A percentile compares a stretch with the other conserved stretches of the same genome.
These are phyloP conservation scores for Naematelia encephala DNA, from an alignment of 768 basidiomycete species.

Conservation along the genomic window DNA sequence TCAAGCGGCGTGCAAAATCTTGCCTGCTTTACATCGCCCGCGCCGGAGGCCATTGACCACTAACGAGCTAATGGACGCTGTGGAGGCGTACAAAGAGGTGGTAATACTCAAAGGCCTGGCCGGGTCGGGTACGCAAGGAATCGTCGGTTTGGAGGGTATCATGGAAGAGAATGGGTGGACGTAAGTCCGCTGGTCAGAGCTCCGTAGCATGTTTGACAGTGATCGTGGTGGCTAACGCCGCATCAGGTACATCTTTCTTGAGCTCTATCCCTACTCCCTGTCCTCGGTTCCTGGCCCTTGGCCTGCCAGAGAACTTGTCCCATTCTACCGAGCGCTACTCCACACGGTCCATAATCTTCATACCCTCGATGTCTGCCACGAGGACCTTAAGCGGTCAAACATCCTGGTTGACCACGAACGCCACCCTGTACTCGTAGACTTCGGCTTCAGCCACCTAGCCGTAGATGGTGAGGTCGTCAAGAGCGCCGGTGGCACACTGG, in stretches of 20 bases:
- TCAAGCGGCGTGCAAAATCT: slow-evolving; percentile 47
- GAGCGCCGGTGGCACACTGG: slow-evolving; percentile 45
- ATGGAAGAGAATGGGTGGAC: slow-evolving; percentile 46
- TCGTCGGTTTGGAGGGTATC: slow-evolving; percentile 44
- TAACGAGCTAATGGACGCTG: slow-evolving; percentile 41
- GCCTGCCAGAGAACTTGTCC: slow-evolving; percentile 15
- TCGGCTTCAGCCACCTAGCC: slow-evolving; percentile 46
- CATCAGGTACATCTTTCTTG: slow-evolving; percentile 45
- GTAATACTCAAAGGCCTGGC: slow-evolving; percentile 41
- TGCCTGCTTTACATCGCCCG: slow-evolving; percentile 39
- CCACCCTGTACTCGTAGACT: slow-evolving; percentile 40
- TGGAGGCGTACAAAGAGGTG: slow-evolving; percentile 49
- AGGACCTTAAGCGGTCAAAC: slow-evolving; percentile 55
- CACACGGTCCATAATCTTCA: slow-evolving; percentile 37
- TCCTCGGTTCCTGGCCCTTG: slow-evolving; percentile 17
- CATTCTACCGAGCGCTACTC: slow-evolving; percentile 43
- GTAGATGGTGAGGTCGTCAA: slow-evolving; percentile 24
- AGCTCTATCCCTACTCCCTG: slow-evolving; percentile 26
- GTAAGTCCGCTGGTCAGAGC: slow-evolving; percentile 28
- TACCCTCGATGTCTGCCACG: slow-evolving; percentile 54
- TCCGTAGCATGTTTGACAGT: background rate
- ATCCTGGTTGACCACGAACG: slow-evolving; percentile 50
- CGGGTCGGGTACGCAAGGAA: slow-evolving; percentile 38
- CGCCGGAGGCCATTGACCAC: slow-evolving; percentile 18
- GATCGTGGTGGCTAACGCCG: too few species aligned